Percentiles rank a stretch among this genome's conserved stretches.
These are phyloP conservation scores for Raffaelea albimanens DNA, from an alignment of 2,329 filamentous ascomycete genomes.

Conservation along the genomic window DNA sequence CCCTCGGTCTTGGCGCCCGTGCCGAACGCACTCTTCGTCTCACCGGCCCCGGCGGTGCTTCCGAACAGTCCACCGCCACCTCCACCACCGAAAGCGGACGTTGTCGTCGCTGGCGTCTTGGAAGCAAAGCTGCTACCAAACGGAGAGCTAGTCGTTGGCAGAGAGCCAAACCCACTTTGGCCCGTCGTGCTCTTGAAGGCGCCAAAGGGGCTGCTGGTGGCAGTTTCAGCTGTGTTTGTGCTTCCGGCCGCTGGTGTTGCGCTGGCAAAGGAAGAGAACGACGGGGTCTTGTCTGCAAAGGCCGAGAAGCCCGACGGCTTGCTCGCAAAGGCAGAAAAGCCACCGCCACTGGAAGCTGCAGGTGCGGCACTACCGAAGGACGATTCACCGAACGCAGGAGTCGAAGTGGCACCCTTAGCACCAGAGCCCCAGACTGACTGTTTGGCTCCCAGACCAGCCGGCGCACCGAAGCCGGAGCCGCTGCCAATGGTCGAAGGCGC, in stretches of 20 bases:
- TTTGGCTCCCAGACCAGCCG: slow-evolving; percentile 22
- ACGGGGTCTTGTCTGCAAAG: slow-evolving; percentile 11
- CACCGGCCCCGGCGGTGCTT: slow-evolving; percentile 13
- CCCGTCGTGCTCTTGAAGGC: slow-evolving; percentile 9
- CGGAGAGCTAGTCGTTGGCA: slow-evolving; percentile 24
- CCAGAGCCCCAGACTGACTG: slow-evolving; percentile 19
- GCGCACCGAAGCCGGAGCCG: slow-evolving; percentile 25
- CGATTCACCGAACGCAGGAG: slow-evolving; percentile 45
- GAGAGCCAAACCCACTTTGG: slow-evolving; percentile 40
- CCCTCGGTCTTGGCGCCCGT: slow-evolving; percentile 28
- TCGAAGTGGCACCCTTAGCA: slow-evolving; percentile 15
- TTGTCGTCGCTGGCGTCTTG: neutral
- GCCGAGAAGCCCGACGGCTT: slow-evolving; percentile 13
- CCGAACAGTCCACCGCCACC: slow-evolving; percentile 28
- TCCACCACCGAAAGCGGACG: neutral
- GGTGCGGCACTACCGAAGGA: too few species aligned
- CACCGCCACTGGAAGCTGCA: slow-evolving; percentile 15
- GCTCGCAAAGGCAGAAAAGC: slow-evolving; percentile 16
- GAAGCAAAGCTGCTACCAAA: slow-evolving; percentile 5
- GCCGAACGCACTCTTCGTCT: slow-evolving; percentile 20
- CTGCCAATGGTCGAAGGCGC: slow-evolving; percentile 21
- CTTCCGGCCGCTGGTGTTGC: slow-evolving; percentile 17
- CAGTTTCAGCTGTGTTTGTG: slow-evolving; percentile 9
- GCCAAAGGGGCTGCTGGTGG: slow-evolving; percentile 12
- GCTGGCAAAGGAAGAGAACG: slow-evolving; percentile 8